phyloP scores from a whole-genome alignment of 1,139 yeast genomes.

The Zygosaccharomyces sapae region DNA sequence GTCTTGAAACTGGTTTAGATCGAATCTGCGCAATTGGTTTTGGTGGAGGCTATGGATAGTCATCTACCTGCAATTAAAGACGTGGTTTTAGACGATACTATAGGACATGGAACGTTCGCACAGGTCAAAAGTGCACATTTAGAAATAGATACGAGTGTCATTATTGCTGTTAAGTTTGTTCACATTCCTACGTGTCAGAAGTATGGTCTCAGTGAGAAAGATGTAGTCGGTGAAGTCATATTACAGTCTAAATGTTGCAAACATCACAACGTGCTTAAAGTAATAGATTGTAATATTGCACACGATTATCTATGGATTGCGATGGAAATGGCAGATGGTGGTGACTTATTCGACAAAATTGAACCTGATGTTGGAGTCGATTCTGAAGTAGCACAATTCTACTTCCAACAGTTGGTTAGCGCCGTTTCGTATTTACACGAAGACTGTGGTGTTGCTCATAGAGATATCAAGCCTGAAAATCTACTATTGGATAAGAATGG shows the following conservation, averaged over 20 bases:
- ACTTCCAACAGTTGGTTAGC: constrained; percentile 56
- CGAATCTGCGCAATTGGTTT: constrained; percentile 9
- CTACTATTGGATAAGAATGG: constrained; percentile 66
- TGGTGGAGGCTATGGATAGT: constrained; percentile 17
- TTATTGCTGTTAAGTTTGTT: constrained; percentile 56
- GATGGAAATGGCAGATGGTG: constrained; percentile 64
- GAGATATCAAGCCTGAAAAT: constrained; percentile 89
- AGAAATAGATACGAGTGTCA: constrained; percentile 31
- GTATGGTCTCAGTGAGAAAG: constrained; percentile 45
- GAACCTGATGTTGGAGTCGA: constrained; percentile 71
- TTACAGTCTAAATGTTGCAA: constrained; percentile 53
- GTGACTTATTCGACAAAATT: constrained; percentile 68
- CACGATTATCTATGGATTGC: constrained; percentile 56
- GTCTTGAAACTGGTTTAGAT: neutral
- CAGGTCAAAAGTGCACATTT: constrained; percentile 39
- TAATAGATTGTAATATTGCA: constrained; percentile 50
- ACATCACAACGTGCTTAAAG: constrained; percentile 54
- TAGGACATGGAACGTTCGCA: constrained; percentile 49
- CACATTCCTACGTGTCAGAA: constrained; percentile 46
- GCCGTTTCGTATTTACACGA: constrained; percentile 59
- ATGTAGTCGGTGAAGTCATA: constrained; percentile 48
- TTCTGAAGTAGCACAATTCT: constrained; percentile 61
- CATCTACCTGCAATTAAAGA: constrained; percentile 39
- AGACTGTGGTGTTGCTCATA: constrained; percentile 68
- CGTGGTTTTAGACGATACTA: constrained; percentile 39